Base-by-base conservation (phyloP, 441 rosid species). In the Aleurites moluccanus region DNA sequence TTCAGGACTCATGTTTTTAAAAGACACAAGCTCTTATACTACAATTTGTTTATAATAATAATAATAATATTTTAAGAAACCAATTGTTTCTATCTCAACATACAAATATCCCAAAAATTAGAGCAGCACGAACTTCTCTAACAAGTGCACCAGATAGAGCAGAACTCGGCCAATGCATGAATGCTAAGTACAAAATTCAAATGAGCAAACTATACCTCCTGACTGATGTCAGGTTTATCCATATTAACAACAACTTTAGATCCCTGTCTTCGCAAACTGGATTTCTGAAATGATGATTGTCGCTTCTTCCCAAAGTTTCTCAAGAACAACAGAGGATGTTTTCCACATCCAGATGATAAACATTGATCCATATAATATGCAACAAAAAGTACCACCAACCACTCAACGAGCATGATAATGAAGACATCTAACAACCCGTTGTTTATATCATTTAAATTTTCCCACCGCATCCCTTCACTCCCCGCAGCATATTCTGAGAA, bases 191-290 rank as follows among this genome's bases (percentile, higher is more conserved):
- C 20, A 44, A 18, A 66, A 21, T 55, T 16, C 21, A 57, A 66
- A 64, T 38, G n/a, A 63, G 77, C 77, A 74, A 73, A 33, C 2
- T n/a, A 76, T 87, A 93, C 99, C 98, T 96, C 98, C 84, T 87
- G 91, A 73, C 65, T 40, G 77, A 93, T 92, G 84, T 96, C 99
- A 53, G 88, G 80, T 75, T 92, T 90, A 35, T 93, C 98, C 88
- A 93, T 82, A 77, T 88, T 82, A 71, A 93, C 82, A 52, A 85
- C 77, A 78, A 87, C 89, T 84, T 87, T 89, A 73, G 97, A 96
- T 66, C 65, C 88, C 73, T 88, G 87, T 78, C 81, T 87, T 73
- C 52, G 61, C 40, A 85, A 80, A 78, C 82, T 86, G 61, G 92
- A 86, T 74, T 65, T 87, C 83, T 72, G 83, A 13, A 77, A 67